A percentile compares a stretch with the other conserved stretches of the same genome.
Conservation (phyloP, 2,329 filamentous ascomycete genomes). For the Pestalotiopsis sp. region DNA sequence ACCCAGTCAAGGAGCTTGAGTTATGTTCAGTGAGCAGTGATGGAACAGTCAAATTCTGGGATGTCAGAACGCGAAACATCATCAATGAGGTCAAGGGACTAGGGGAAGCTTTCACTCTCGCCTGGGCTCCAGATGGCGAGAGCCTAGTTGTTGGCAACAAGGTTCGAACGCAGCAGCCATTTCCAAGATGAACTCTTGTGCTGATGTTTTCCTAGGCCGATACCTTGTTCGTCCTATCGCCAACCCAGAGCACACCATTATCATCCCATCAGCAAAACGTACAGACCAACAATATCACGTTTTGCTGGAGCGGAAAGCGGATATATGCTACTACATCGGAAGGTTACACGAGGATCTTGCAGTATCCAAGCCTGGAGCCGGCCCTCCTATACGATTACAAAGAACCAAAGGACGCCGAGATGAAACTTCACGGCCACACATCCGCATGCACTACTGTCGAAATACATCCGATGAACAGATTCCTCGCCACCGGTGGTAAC, state of each 20-base stretch:
- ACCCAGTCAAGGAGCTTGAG: slow-evolving; percentile 76
- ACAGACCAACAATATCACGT: slow-evolving; percentile 73
- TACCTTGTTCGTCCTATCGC: slow-evolving; percentile 64
- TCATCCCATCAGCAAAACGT: slow-evolving; percentile 62
- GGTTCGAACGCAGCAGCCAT: slow-evolving; percentile 43
- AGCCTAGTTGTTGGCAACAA: slow-evolving; percentile 74
- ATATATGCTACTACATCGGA: slow-evolving; percentile 73
- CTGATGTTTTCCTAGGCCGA: slow-evolving; percentile 53
- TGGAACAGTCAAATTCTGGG: slow-evolving; percentile 78
- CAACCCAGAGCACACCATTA: slow-evolving; percentile 57
- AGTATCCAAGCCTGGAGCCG: slow-evolving; percentile 66
- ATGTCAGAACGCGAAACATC: slow-evolving; percentile 72
- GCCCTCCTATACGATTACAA: slow-evolving; percentile 52
- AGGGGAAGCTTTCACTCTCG: slow-evolving; percentile 70
- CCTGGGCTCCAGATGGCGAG: slow-evolving; percentile 73
- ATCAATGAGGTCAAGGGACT: slow-evolving; percentile 70
- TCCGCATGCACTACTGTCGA: slow-evolving; percentile 71
- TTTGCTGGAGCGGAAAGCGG: slow-evolving; percentile 73
- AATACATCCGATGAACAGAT: slow-evolving; percentile 71
- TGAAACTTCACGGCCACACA: slow-evolving; percentile 72
- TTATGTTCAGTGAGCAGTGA: slow-evolving; percentile 75
- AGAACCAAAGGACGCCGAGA: slow-evolving; percentile 48
- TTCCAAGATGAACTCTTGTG: not conserved
- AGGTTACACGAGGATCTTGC: slow-evolving; percentile 71
- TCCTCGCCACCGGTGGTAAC: slow-evolving; percentile 74